Evolutionary conservation across 2,329 filamentous ascomycete species (phyloP).

Genomic region (Beauveria sp.): DNA sequence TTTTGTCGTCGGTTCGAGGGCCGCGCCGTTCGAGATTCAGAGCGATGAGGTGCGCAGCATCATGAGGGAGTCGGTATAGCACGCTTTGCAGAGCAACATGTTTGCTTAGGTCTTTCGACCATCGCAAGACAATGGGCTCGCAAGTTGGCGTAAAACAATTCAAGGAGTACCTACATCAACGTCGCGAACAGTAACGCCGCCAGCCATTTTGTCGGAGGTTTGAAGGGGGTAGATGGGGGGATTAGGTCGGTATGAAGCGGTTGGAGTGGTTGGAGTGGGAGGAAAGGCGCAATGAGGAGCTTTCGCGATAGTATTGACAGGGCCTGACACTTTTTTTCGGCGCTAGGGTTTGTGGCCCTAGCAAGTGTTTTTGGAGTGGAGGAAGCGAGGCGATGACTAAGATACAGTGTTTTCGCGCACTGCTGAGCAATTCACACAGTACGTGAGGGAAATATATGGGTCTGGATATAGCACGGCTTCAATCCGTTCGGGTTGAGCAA

Average conservation of each 20-base stretch:
- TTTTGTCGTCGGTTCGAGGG: neutral
- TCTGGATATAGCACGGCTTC: neutral
- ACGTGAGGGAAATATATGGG: neutral
- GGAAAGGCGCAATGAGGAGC: neutral
- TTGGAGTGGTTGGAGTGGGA: conserved; percentile 20
- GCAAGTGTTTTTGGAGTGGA: conserved; percentile 1
- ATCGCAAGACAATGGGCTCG: neutral
- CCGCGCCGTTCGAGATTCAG: neutral
- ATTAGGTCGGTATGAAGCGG: conserved; percentile 23
- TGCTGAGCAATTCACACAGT: conserved; percentile 4
- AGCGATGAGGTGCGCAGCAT: conserved; percentile 5
- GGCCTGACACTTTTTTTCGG: conserved; percentile 16
- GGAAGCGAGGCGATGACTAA: conserved; percentile 18
- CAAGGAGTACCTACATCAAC: conserved; percentile 62
- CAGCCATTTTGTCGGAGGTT: conserved; percentile 63
- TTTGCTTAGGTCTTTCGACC: neutral
- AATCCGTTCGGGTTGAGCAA: neutral
- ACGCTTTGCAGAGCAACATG: neutral
- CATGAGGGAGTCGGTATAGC: conserved; percentile 7
- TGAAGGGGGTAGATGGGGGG: conserved; percentile 21
- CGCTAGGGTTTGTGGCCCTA: conserved; percentile 29
- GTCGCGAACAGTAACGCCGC: conserved; percentile 76
- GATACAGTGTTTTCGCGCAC: conserved; percentile 13
- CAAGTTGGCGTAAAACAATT: conserved; percentile 14
- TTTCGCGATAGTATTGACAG: conserved; percentile 15